A percentile compares a stretch with the other conserved stretches of the same genome.
These are phyloP conservation scores for Lyophyllum atratum DNA, from an alignment of 768 basidiomycete species.

Conservation along the genomic window DNA sequence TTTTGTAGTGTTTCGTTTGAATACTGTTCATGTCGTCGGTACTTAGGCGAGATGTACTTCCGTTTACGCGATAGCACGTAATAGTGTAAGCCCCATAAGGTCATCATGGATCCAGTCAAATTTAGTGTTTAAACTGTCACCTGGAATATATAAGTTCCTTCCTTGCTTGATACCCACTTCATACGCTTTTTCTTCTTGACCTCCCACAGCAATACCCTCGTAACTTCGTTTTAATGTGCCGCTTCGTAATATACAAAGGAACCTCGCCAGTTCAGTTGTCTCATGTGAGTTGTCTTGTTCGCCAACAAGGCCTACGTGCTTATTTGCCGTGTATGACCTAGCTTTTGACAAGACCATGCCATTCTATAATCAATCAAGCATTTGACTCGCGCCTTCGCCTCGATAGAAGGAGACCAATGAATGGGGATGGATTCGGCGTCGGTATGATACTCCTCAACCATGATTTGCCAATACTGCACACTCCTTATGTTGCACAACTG, in stretches of 20 bases:
- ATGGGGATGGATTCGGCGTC: slow-evolving; percentile 96
- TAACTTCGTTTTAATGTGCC: slow-evolving; percentile 59
- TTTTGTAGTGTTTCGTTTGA: too few species aligned
- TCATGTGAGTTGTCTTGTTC: slow-evolving; percentile 52
- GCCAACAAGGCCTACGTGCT: slow-evolving; percentile 4
- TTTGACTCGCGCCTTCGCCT: slow-evolving; percentile 90
- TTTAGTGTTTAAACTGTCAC: too few species aligned
- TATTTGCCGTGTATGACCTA: slow-evolving; percentile 25
- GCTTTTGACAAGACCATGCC: slow-evolving; percentile 91
- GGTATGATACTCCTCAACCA: slow-evolving; percentile 48
- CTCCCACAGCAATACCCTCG: not conserved
- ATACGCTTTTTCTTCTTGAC: not conserved
- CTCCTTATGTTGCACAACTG: not conserved
- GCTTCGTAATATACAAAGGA: slow-evolving; percentile 94
- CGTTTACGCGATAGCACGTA: slow-evolving; percentile 36
- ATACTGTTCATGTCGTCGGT: too few species aligned
- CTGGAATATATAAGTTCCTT: not conserved
- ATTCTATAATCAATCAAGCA: slow-evolving; percentile 97
- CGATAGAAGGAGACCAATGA: slow-evolving; percentile 83
- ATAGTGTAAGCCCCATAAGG: slow-evolving; percentile 9
- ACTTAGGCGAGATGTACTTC: not conserved
- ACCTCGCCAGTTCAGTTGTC: slow-evolving; percentile 90
- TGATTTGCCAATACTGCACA: not conserved
- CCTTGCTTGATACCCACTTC: not conserved
- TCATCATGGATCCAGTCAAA: not conserved